Base-by-base conservation (phyloP, 148 eudicot species). In the Chenopodium quinoa region DNA sequence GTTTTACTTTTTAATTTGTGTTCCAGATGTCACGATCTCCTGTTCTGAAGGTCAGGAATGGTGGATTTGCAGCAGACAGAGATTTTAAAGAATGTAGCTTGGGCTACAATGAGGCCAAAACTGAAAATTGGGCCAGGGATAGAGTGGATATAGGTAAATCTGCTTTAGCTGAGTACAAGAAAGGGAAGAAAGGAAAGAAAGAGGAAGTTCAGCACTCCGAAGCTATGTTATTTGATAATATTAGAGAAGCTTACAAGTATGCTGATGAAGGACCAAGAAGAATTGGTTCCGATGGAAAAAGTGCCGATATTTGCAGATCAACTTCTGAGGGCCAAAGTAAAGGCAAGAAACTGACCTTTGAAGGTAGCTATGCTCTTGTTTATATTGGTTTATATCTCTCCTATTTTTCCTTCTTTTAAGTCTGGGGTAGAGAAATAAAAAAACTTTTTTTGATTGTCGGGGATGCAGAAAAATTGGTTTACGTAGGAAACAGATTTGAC, bases 161-260 rank as follows among this genome's bases (percentile, higher is more conserved):
- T 73, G 81, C 73, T 46, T 46, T 47, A 29, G 48, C 47, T 32
- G 85, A 81, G 40, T 73, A 65, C 70, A 87, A 66, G 75, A 82
- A 77, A 80, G 87, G 72, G 80, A 82, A 75, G 75, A 78, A 82
- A 48, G 81, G 40, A 34, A 85, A 85, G 84, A 87, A 85, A 82
- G 83, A 60, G 44, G 78, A 76, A 81, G 75, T 73, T 83, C 76
- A 66, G 52, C 62, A 8, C 23, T 31, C 37, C 29, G 79, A 78
- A 17, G 82, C 76, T 58, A 75, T 22, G 44, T 52, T 77, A 32
- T 77, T 73, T 34, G 60, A 80, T 60, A 56, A 78, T 74, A 50
- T 54, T 66, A 77, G 58, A 17, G 86, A 84, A 77, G 60, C 84
- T 37, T 48, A 64, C 83, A 70, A 65, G 80, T 68, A 52, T 71